These are phyloP conservation scores for Paramecium caudatum DNA, from an alignment of 73 alveolate genomes.

Conservation along the genomic window DNA sequence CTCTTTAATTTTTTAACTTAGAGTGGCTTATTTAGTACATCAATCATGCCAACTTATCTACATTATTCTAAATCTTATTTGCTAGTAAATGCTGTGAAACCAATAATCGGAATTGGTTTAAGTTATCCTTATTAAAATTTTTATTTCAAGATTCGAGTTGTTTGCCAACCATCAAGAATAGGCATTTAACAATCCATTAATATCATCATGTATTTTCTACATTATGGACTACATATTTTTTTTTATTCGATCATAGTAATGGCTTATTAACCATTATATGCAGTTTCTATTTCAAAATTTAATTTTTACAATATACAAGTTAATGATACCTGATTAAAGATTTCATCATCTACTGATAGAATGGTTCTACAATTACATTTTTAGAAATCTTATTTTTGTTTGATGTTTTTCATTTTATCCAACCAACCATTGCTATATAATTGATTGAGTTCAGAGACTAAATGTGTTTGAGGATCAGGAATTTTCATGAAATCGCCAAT, in stretches of 20 bases:
- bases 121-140: conserved; percentile 13
- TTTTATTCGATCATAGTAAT: conserved; percentile 33
- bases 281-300: conserved; percentile 43
- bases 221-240: background rate
- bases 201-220: conserved; percentile 18
- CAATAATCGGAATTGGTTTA: conserved; percentile 20
- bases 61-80: conserved; percentile 37
- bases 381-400: background rate
- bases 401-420: background rate
- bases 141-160: conserved; percentile 15
- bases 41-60: conserved; percentile 44
- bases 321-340: conserved; percentile 49
- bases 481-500: conserved; percentile 54
- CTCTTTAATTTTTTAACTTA: conserved; percentile 29
- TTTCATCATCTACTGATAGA: conserved; percentile 69
- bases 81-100: conserved; percentile 62
- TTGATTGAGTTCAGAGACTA: conserved; percentile 1
- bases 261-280: conserved; percentile 69
- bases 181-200: conserved; percentile 70
- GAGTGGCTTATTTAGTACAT: conserved; percentile 57
- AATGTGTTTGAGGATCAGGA: conserved; percentile 42
- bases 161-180: conserved; percentile 58
- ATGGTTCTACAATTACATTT: conserved; percentile 51
- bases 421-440: conserved; percentile 12
- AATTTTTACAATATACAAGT: conserved; percentile 35